Base-by-base conservation (phyloP, 1,139 yeast species). In the Kluyveromyces sp. region DNA sequence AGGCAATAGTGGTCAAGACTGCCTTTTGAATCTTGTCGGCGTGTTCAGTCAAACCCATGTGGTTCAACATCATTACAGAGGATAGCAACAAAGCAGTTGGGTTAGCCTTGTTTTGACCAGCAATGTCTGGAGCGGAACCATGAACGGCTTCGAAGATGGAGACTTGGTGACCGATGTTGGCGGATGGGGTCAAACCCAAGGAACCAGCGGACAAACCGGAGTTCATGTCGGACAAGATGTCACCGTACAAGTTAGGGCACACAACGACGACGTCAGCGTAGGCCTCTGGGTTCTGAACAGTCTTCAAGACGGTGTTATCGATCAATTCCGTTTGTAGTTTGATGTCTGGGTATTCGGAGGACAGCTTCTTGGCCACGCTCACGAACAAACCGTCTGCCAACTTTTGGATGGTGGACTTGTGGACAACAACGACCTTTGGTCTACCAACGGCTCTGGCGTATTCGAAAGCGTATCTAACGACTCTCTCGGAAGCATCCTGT, bases 231-330 rank as follows among this genome's bases (percentile, higher is more conserved):
- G 97, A 89, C 83, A 92, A 82, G 70, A 92, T 92, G 69, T 83
- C 97, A 76, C 98, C 98, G 71, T 92, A 92, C 70, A 92, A 79
- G 82, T 92, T 92, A 62, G 98, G 98, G 96, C 92, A 92, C 58
- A 92, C 97, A 89, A 92, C 87, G 61, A 92, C 98, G 50, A 83
- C 81, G 61, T 78, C 78, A 60, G 75, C 68, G 78, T 87, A 89
- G 57, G 83, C 81, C 50, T 80, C 67, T 58, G 97, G 97, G 70
- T 88, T 89, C 51, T 87, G 74, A 57, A 94, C 94, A 68, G 88
- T 79, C 69, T 78, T 83, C 69, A 92, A 76, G 44, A 95, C 88
- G 58, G 97, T 87, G 78, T 88, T 89, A 73, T 92, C 98, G 65
- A 92, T 84, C 63, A 89, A 75, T 74, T 92, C 97, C 49, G 78